Conservation (phyloP, 768 basidiomycete species). For the Boletus reticulatus region DNA sequence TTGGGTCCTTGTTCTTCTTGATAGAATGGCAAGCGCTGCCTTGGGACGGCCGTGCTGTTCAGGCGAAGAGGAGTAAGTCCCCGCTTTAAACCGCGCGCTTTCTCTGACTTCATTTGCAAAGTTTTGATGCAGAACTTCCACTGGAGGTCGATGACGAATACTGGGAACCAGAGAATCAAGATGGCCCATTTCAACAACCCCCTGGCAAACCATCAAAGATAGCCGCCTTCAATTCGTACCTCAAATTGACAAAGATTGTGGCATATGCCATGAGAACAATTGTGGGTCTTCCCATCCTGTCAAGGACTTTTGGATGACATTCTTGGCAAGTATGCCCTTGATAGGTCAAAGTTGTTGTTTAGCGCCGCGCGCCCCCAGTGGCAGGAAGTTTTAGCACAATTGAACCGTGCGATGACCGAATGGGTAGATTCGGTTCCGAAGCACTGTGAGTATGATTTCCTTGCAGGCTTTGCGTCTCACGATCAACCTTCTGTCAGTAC, state of each 20-base stretch:
- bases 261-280: conserved; percentile 69
- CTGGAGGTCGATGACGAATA: conserved; percentile 82
- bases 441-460: conserved; percentile 47
- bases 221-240: conserved; percentile 59
- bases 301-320: not conserved
- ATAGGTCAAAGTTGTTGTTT: conserved; percentile 56
- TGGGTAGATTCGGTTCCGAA: conserved; percentile 72
- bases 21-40: conserved; percentile 51
- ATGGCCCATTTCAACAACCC: conserved; percentile 66
- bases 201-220: conserved; percentile 53
- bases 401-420: conserved; percentile 67
- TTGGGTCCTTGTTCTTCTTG: conserved; percentile 64
- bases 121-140: conserved; percentile 81
- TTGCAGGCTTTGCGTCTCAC: not conserved
- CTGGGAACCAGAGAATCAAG: conserved; percentile 58
- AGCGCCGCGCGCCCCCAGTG: conserved; percentile 53
- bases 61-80: conserved; percentile 64
- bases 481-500: conserved; percentile 36
- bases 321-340: conserved; percentile 57
- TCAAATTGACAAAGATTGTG: conserved; percentile 67
- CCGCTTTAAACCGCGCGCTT: not conserved
- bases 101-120: conserved; percentile 32
- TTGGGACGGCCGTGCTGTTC: conserved; percentile 57
- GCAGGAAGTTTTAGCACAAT: conserved; percentile 60
- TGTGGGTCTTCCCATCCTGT: conserved; percentile 37